phyloP scores from a whole-genome alignment of 2,329 filamentous ascomycete species.

The Tolypocladium pustulatum region DNA sequence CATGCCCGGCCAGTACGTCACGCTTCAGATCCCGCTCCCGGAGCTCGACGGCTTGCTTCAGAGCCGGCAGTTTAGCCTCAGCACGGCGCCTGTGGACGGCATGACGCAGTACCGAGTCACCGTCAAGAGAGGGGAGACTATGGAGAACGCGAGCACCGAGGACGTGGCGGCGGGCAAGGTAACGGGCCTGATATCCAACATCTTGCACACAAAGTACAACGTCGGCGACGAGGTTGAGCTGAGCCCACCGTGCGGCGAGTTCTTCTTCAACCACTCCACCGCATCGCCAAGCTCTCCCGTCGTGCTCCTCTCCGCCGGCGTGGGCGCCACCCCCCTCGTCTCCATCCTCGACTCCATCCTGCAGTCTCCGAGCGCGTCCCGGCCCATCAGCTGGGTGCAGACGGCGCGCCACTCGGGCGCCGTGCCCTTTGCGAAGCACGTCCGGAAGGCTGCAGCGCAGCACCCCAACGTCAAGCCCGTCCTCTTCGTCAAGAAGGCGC shows the following conservation, averaged over 20 bases:
- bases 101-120: slow-evolving; percentile 59
- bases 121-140: slow-evolving; percentile 54
- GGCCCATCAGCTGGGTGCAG: slow-evolving; percentile 54
- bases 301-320: slow-evolving; percentile 57
- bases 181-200: slow-evolving; percentile 41
- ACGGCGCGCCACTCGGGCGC: slow-evolving; percentile 38
- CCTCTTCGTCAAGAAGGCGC: slow-evolving; percentile 43
- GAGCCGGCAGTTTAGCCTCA: slow-evolving; percentile 66
- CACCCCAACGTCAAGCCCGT: slow-evolving; percentile 14
- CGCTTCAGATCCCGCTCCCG: slow-evolving; percentile 51
- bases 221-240: slow-evolving; percentile 44
- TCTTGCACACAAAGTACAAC: slow-evolving; percentile 35
- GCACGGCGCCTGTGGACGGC: slow-evolving; percentile 39
- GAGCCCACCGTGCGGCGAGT: slow-evolving; percentile 47
- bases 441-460: slow-evolving; percentile 28
- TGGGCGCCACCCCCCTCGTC: slow-evolving; percentile 57
- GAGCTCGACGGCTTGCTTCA: slow-evolving; percentile 50
- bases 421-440: slow-evolving; percentile 44
- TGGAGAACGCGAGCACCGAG: slow-evolving; percentile 14
- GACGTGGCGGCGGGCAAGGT: slow-evolving; percentile 23
- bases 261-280: slow-evolving; percentile 43
- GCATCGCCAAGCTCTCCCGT: slow-evolving; percentile 38
- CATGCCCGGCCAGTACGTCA: slow-evolving; percentile 65
- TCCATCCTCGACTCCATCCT: slow-evolving; percentile 51
- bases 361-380: slow-evolving; percentile 13